These are phyloP conservation scores for Neonectria punicea DNA, from an alignment of 2,329 filamentous ascomycete species.

Conservation along the genomic window DNA sequence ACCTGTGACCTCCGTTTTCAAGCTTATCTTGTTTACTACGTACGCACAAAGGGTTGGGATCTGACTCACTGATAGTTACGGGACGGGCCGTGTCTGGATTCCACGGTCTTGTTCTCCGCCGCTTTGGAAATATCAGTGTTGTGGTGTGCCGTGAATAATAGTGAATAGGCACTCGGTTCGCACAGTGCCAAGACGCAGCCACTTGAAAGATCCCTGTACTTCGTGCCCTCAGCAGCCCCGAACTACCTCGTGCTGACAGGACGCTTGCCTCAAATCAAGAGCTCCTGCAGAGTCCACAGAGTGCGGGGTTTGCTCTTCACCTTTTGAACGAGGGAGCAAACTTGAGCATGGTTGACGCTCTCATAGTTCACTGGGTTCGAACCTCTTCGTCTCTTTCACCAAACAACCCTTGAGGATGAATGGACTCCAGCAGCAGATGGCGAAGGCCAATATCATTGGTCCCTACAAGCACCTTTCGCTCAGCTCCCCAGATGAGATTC, in stretches of 20 bases:
- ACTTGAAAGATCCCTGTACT: neutral
- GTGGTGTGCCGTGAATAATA: neutral
- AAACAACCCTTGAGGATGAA: neutral
- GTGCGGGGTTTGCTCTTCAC: neutral
- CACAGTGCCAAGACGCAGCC: neutral
- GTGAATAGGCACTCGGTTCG: neutral
- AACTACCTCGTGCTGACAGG: neutral
- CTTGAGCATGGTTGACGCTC: neutral
- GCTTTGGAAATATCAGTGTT: neutral
- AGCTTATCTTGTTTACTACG: neutral
- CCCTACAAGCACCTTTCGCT: constrained; percentile 2
- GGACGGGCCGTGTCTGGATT: neutral
- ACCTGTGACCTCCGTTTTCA: neutral
- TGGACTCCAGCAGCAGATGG: neutral
- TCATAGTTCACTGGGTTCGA: neutral
- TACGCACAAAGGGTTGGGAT: neutral
- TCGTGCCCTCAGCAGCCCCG: neutral
- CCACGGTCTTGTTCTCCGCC: neutral
- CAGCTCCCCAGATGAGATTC: neutral
- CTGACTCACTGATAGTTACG: neutral
- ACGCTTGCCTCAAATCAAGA: neutral
- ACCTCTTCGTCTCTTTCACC: neutral
- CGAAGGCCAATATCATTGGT: neutral
- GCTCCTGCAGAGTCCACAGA: neutral
- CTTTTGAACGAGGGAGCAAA: neutral